Conservation (phyloP, 352 stramenopile species). For the Elongisporangium prolatum region DNA sequence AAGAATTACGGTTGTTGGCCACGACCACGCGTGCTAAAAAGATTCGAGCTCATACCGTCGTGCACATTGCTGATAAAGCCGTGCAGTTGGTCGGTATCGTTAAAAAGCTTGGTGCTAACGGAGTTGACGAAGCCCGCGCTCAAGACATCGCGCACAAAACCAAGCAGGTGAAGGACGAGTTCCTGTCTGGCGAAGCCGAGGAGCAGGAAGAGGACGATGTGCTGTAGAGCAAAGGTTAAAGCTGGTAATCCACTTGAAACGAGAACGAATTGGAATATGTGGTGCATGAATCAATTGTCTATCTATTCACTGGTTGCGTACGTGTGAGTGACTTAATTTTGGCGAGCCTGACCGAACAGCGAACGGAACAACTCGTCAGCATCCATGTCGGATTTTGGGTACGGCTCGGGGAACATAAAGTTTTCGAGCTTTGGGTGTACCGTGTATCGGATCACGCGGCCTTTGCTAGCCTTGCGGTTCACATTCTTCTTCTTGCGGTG, state of each 20-base stretch:
- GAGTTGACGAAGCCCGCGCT: slow-evolving; percentile 47
- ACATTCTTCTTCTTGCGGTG: slow-evolving; percentile 85
- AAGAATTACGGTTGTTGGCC: slow-evolving; percentile 71
- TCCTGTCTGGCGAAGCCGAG: slow-evolving; percentile 55
- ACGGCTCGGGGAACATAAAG: slow-evolving; percentile 88
- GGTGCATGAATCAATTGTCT: slow-evolving; percentile 4
- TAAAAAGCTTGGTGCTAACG: slow-evolving; percentile 71
- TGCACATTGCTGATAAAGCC: slow-evolving; percentile 73
- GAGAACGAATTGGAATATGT: background rate
- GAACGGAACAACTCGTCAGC: slow-evolving; percentile 83
- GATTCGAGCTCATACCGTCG: slow-evolving; percentile 59
- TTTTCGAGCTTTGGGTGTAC: slow-evolving; percentile 87
- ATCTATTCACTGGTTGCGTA: slow-evolving; percentile 11
- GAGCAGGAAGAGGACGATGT: slow-evolving; percentile 86
- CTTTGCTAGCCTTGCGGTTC: slow-evolving; percentile 88
- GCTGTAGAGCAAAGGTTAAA: slow-evolving; percentile 31
- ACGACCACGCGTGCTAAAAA: slow-evolving; percentile 71
- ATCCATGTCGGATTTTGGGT: slow-evolving; percentile 71
- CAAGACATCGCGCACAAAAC: slow-evolving; percentile 32
- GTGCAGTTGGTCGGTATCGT: slow-evolving; percentile 78
- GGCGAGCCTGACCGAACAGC: slow-evolving; percentile 65
- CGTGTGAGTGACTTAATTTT: slow-evolving; percentile 18
- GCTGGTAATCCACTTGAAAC: background rate
- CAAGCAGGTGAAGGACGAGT: slow-evolving; percentile 51
- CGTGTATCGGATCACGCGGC: slow-evolving; percentile 75